Evolutionary conservation across 2,329 filamentous ascomycete species (phyloP), one percentile per base, ranked within the genome.

Genomic region (Hypoxylon sp.): DNA sequence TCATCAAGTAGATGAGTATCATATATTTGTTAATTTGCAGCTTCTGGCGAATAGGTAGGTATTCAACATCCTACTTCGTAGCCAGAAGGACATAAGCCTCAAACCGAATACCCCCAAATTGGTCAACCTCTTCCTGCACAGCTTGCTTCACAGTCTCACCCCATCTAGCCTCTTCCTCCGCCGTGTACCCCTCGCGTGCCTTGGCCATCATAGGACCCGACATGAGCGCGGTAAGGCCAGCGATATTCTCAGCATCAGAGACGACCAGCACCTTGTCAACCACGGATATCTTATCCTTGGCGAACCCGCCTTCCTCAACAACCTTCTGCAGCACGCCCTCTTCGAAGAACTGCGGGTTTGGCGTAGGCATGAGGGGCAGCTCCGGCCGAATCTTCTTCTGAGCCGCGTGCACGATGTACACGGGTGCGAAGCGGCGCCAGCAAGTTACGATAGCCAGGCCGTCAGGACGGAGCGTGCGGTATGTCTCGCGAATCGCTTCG

Each of bases 131-230:
- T 41, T 66, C 62, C 35, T 60, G 59, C 31, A 65, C 57, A 3
- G 59, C 54, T 55, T 63, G 47, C 2, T 12, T 32, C n/a, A 65
- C 42, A 42, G 57, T 12, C 19, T 61, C 60, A 42, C 8, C 36
- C 64, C 63, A 66, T 41, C 35, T 58, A 40, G 51, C 55, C 45
- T 65, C 38, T 41, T 66, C 57, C 26, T 60, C 57, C 51, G 48
- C 45, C 6, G 59, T 66, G 50, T 61, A 66, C 19, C 62, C 65
- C 32, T 64, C 60, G 8, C 64, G 62, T 16, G 66, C 66, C 57
- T 57, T 64, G 17, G 8, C 32, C 61, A 67, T 67, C 60, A 68
- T 58, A 7, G 63, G 62, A 30, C 66, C 64, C 17, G 61, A 57
- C 59, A 66, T 66, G 23, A 68, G 55, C 43, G 44, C 50, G 29